Conservation (phyloP, 441 rosid genomes). For the Manihot esculenta region DNA sequence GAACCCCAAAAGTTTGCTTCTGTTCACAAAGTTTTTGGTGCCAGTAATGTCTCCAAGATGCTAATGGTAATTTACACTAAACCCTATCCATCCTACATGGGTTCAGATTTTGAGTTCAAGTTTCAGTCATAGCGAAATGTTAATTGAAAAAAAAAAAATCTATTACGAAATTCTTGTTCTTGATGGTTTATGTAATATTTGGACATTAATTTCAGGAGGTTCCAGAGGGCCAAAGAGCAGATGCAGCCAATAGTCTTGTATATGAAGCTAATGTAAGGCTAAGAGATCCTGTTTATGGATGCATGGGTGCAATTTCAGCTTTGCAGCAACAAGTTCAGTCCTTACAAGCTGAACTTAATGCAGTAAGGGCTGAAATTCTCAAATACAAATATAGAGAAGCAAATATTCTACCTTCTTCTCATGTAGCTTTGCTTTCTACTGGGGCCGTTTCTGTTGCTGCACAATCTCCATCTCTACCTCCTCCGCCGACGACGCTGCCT, state of each 20-base stretch:
- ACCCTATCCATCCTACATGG: not conserved
- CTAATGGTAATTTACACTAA: slow-evolving; percentile 51
- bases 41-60: slow-evolving; percentile 88
- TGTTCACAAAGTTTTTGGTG: slow-evolving; percentile 94
- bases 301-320: slow-evolving; percentile 84
- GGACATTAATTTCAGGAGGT: slow-evolving; percentile 57
- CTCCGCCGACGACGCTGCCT: slow-evolving; percentile 34
- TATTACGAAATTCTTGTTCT: not conserved
- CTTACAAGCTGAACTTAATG: slow-evolving; percentile 86
- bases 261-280: slow-evolving; percentile 91
- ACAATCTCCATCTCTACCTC: slow-evolving; percentile 34
- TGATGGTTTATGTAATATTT: not conserved
- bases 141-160: no score
- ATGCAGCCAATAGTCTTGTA: slow-evolving; percentile 87
- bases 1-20: slow-evolving; percentile 94
- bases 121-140: no score
- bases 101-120: not conserved
- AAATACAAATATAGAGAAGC: slow-evolving; percentile 63
- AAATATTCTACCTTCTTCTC: slow-evolving; percentile 40
- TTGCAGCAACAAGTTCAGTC: slow-evolving; percentile 84
- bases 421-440: slow-evolving; percentile 52
- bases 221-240: slow-evolving; percentile 87
- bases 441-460: slow-evolving; percentile 53
- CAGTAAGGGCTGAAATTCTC: slow-evolving; percentile 69
- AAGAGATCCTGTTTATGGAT: slow-evolving; percentile 88